Percentiles rank a stretch among this genome's conserved stretches.
These are phyloP conservation scores for Myxozyma kluyveri DNA, from an alignment of 805 yeast species.

Conservation along the genomic window DNA sequence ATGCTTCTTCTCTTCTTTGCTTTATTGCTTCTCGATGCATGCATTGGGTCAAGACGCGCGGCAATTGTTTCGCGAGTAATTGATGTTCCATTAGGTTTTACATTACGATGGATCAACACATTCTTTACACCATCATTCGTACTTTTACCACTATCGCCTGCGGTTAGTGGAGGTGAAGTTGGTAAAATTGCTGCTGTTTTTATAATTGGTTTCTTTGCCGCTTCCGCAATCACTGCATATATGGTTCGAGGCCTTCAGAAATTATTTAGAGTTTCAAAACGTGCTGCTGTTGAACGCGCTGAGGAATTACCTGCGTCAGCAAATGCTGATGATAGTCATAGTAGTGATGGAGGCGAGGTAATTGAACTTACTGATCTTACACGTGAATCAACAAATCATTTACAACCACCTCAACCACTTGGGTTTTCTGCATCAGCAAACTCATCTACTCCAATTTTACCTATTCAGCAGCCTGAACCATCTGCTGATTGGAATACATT, in stretches of 20 bases:
- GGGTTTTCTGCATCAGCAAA: neutral
- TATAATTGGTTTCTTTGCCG: slow-evolving; percentile 58
- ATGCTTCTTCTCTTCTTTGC: slow-evolving; percentile 58
- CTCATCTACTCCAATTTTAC: neutral
- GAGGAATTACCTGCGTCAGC: slow-evolving; percentile 26
- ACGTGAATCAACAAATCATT: neutral
- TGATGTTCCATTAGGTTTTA: slow-evolving; percentile 65
- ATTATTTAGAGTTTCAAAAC: slow-evolving; percentile 33
- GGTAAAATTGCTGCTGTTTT: slow-evolving; percentile 73
- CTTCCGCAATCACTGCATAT: slow-evolving; percentile 51
- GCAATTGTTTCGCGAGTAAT: slow-evolving; percentile 18
- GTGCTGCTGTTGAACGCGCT: slow-evolving; percentile 30
- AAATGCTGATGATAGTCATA: neutral
- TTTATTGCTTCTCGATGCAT: slow-evolving; percentile 42
- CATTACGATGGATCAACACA: slow-evolving; percentile 72
- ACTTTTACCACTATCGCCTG: slow-evolving; percentile 64
- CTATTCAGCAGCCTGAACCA: neutral
- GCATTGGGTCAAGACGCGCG: slow-evolving; percentile 40
- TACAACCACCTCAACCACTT: too few species aligned
- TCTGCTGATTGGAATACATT: neutral
- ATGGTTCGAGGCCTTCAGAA: slow-evolving; percentile 46
- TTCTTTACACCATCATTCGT: slow-evolving; percentile 78
- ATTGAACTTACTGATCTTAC: neutral
- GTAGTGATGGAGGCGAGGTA: neutral
- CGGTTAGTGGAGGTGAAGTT: slow-evolving; percentile 65